Evolutionary conservation across 352 stramenopile genomes (phyloP).

Genomic region (Phytopythium cucurbitacearum): DNA sequence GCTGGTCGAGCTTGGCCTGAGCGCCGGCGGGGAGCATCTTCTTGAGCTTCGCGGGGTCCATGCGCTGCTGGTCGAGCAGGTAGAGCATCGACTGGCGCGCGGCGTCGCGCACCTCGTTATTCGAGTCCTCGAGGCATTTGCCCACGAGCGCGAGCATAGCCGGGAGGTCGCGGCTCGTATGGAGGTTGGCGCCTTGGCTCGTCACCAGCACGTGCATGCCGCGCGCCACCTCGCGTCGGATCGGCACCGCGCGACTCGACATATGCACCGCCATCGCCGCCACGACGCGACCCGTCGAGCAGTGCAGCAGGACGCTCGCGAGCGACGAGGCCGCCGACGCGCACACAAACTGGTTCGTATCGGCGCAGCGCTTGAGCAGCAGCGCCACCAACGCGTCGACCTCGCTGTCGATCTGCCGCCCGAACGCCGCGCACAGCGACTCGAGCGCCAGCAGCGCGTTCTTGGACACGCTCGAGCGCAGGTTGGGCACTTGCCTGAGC

Average conservation of each 20-base stretch:
- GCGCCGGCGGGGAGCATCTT: slow-evolving; percentile 36
- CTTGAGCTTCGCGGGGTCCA: slow-evolving; percentile 49
- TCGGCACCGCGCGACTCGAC: slow-evolving; percentile 37
- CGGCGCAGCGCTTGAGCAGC: slow-evolving; percentile 56
- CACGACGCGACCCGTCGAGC: slow-evolving; percentile 44
- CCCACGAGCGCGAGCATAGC: slow-evolving; percentile 42
- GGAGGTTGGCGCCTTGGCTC: slow-evolving; percentile 7
- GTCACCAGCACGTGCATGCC: slow-evolving; percentile 48
- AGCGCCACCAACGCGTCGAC: slow-evolving; percentile 54
- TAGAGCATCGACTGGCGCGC: slow-evolving; percentile 63
- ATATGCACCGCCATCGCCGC: slow-evolving; percentile 34
- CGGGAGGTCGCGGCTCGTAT: neutral
- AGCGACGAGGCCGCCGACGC: slow-evolving; percentile 48
- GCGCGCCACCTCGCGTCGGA: slow-evolving; percentile 60
- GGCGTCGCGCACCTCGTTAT: slow-evolving; percentile 68
- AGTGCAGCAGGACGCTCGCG: slow-evolving; percentile 46
- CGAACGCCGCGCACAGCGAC: slow-evolving; percentile 41
- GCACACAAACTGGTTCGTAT: slow-evolving; percentile 77
- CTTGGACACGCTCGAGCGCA: slow-evolving; percentile 71
- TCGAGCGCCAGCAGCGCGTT: slow-evolving; percentile 73
- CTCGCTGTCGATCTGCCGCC: slow-evolving; percentile 47
- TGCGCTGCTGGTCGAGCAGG: slow-evolving; percentile 28
- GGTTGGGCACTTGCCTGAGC: slow-evolving; percentile 56
- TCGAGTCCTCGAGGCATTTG: slow-evolving; percentile 66
- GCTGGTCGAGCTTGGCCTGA: slow-evolving; percentile 44